These are phyloP conservation scores for Leucosporidium creatinivorum DNA, from an alignment of 768 basidiomycete genomes.

Conservation along the genomic window DNA sequence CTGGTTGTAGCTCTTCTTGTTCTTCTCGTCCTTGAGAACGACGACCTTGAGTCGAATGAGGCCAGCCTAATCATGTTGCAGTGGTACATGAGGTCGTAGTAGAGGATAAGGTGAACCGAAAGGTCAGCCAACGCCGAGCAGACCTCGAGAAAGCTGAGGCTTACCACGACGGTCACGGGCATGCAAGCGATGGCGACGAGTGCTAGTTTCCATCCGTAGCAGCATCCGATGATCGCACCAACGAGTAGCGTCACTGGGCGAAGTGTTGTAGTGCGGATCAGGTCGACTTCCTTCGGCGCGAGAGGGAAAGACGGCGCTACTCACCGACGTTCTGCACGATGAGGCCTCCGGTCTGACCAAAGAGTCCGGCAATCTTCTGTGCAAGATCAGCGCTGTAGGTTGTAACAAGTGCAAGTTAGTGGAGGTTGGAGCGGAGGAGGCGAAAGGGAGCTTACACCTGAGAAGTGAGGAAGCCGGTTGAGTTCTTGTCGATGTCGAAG, in stretches of 20 bases:
- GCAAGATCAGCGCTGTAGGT: slow-evolving; percentile 73
- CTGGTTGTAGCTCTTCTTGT: slow-evolving; percentile 67
- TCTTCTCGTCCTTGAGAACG: slow-evolving; percentile 61
- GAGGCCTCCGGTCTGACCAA: slow-evolving; percentile 77
- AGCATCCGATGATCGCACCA: slow-evolving; percentile 50
- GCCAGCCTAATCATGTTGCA: too few species aligned
- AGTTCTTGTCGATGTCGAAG: slow-evolving; percentile 36
- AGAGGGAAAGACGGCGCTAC: too few species aligned
- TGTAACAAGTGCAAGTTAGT: slow-evolving; percentile 54
- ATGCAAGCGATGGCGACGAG: slow-evolving; percentile 63
- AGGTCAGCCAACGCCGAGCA: too few species aligned
- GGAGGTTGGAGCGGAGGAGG: slow-evolving; percentile 29
- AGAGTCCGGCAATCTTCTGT: slow-evolving; percentile 52
- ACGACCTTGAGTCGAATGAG: slow-evolving; percentile 84
- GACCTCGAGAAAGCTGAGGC: neutral
- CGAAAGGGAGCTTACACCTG: slow-evolving; percentile 17
- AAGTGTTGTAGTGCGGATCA: too few species aligned
- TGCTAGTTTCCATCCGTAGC: slow-evolving; percentile 67
- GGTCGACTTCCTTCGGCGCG: too few species aligned
- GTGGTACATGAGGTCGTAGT: too few species aligned
- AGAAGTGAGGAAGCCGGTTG: slow-evolving; percentile 75
- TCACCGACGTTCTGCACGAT: slow-evolving; percentile 60
- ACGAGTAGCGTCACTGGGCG: slow-evolving; percentile 13
- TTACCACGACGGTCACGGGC: slow-evolving; percentile 30
- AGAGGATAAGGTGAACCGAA: slow-evolving; percentile 32